These are phyloP conservation scores for Catunica adiposa DNA, from an alignment of 2,329 filamentous ascomycete genomes.

Conservation along the genomic window DNA sequence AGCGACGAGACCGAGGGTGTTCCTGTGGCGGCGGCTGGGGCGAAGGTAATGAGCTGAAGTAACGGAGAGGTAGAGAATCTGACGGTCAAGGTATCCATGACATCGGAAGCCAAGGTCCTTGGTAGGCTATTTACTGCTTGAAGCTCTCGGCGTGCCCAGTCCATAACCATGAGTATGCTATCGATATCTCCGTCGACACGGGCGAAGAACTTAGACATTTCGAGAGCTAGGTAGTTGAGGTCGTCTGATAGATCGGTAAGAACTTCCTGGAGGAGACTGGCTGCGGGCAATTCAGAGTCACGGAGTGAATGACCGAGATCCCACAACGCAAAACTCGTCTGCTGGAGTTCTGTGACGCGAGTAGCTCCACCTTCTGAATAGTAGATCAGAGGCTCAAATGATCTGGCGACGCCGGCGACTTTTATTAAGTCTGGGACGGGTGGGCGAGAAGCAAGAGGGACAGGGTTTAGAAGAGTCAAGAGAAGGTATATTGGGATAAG, in stretches of 20 bases:
- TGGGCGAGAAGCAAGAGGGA: conserved; percentile 25
- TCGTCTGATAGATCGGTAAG: conserved; percentile 75
- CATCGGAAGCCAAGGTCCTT: conserved; percentile 42
- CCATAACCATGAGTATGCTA: conserved; percentile 83
- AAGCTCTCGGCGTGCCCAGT: conserved; percentile 82
- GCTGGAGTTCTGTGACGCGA: conserved; percentile 75
- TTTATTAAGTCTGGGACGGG: conserved; percentile 77
- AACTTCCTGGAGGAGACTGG: conserved; percentile 67
- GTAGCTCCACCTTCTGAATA: conserved; percentile 79
- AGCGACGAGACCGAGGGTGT: neutral
- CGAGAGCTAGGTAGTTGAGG: conserved; percentile 66
- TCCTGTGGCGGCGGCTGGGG: neutral
- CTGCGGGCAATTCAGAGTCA: conserved; percentile 73
- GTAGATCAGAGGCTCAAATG: conserved; percentile 87
- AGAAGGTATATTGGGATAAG: neutral
- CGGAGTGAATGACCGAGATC: conserved; percentile 84
- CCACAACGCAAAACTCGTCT: conserved; percentile 86
- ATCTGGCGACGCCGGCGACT: conserved; percentile 73
- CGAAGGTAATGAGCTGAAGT: neutral
- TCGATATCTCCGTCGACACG: conserved; percentile 89
- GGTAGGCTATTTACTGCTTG: conserved; percentile 42
- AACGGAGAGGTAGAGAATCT: neutral
- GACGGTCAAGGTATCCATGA: conserved; percentile 54
- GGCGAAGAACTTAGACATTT: conserved; percentile 82
- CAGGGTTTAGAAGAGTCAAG: conserved; percentile 48